Conservation (phyloP, 257 asterid genomes). For the Coffea canephora region DNA sequence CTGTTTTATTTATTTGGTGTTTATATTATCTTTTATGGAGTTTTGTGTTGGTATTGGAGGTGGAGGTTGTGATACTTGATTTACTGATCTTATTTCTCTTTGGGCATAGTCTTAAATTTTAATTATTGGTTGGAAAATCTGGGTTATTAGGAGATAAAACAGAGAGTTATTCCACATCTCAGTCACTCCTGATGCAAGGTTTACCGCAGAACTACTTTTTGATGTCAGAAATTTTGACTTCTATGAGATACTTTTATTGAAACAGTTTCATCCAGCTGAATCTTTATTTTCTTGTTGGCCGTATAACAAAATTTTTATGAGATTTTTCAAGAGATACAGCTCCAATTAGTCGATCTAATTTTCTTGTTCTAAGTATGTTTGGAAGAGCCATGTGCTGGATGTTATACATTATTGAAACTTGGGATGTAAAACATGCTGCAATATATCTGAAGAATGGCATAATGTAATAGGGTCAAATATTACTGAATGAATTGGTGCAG, state of each 20-base stretch:
- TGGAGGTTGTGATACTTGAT: not conserved
- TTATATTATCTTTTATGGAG: not conserved
- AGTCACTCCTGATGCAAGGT: not conserved
- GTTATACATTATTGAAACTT: not conserved
- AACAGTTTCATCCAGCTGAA: not conserved
- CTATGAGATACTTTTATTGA: not conserved
- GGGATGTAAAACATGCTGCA: not conserved
- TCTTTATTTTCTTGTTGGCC: not conserved
- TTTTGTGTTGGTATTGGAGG: not conserved
- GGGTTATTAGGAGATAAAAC: not conserved
- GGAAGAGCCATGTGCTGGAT: not conserved
- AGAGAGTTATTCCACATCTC: not conserved
- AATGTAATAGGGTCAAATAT: not conserved
- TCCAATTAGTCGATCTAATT: not conserved
- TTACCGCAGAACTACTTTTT: not conserved
- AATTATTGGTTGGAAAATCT: not conserved
- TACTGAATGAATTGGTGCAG: not conserved
- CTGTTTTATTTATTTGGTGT: not conserved
- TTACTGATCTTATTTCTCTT: not conserved
- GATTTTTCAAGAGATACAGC: not conserved
- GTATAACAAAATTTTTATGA: not conserved
- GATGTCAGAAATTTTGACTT: not conserved
- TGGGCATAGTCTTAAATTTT: not conserved
- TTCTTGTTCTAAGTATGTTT: not conserved
- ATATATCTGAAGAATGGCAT: not conserved